Conservation (phyloP, 2,329 filamentous ascomycete genomes). For the Macrophomina phaseolina region DNA sequence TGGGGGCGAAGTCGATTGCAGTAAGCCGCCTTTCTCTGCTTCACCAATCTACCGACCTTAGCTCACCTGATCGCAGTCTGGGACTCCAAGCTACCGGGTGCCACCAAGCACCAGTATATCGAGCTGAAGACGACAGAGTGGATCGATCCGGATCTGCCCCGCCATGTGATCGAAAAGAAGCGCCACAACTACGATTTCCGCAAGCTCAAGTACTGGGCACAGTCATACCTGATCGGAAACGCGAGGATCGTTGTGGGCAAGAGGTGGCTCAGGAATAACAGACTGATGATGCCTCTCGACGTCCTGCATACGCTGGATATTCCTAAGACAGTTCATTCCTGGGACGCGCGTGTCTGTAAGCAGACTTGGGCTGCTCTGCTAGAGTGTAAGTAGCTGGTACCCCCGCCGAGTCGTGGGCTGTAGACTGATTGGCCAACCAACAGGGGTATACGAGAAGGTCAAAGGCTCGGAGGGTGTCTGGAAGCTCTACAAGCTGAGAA, state of each 20-base stretch:
- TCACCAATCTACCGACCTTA: neutral
- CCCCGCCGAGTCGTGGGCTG: neutral
- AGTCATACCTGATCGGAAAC: constrained; percentile 92
- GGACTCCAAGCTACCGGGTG: constrained; percentile 75
- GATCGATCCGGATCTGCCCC: constrained; percentile 50
- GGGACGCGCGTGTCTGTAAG: neutral
- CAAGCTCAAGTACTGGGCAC: constrained; percentile 94
- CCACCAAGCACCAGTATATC: constrained; percentile 80
- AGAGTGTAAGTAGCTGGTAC: neutral
- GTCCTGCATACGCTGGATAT: constrained; percentile 71
- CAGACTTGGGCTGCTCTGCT: neutral
- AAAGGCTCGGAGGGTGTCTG: constrained; percentile 1
- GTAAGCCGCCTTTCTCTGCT: constrained; percentile 45
- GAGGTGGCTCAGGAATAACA: constrained; percentile 64
- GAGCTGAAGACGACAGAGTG: constrained; percentile 91
- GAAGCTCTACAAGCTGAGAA: neutral
- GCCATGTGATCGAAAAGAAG: constrained; percentile 64
- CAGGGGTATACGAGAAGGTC: neutral
- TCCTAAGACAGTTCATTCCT: constrained; percentile 72
- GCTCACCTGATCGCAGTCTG: constrained; percentile 63
- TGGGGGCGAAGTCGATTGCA: constrained; percentile 89
- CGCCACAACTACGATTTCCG: constrained; percentile 83
- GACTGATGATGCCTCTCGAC: constrained; percentile 67
- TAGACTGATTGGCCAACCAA: neutral
- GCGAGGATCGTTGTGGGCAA: constrained; percentile 85